Evolutionary conservation across 1,284 basidiomycete genomes (phyloP).

Genomic region (Caloboletus firmus): DNA sequence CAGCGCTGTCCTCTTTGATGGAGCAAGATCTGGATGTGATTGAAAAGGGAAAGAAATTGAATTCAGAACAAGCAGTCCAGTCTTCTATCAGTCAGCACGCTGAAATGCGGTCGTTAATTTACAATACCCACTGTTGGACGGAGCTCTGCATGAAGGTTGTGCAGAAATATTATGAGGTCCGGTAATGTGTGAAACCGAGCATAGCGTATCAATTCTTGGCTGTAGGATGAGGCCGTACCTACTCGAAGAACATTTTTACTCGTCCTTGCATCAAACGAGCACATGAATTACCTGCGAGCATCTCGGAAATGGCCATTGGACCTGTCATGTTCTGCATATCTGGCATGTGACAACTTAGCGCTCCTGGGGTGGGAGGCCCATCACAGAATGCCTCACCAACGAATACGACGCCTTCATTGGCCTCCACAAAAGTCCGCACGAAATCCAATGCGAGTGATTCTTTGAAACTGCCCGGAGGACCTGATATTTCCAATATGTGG

Average conservation of each 20-base stretch:
- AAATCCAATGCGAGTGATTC: slow-evolving; percentile 53
- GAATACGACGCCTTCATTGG: slow-evolving; percentile 54
- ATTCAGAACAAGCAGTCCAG: slow-evolving; percentile 59
- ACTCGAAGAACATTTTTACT: slow-evolving; percentile 19
- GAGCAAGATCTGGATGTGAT: slow-evolving; percentile 38
- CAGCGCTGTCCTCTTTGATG: slow-evolving; percentile 41
- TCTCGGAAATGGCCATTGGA: slow-evolving; percentile 44
- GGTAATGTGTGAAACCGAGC: slow-evolving; percentile 44
- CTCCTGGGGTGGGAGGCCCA: neutral
- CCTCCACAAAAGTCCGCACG: slow-evolving; percentile 45
- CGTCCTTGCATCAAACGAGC: slow-evolving; percentile 6
- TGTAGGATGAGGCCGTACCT: slow-evolving; percentile 19
- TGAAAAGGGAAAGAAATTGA: slow-evolving; percentile 70
- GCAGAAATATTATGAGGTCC: slow-evolving; percentile 59
- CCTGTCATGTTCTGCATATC: slow-evolving; percentile 70
- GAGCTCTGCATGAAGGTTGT: slow-evolving; percentile 48
- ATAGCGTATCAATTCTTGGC: slow-evolving; percentile 32
- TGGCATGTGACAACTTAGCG: slow-evolving; percentile 15
- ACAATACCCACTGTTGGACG: slow-evolving; percentile 46
- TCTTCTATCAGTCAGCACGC: slow-evolving; percentile 34
- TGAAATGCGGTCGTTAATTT: slow-evolving; percentile 13
- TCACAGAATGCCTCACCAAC: slow-evolving; percentile 47
- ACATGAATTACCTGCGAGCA: slow-evolving; percentile 42
- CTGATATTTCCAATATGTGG: slow-evolving; percentile 67
- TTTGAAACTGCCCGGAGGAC: slow-evolving; percentile 69